phyloP scores from a whole-genome alignment of 108 stramenopile genomes.

The Hondaea fermentalgiana region DNA sequence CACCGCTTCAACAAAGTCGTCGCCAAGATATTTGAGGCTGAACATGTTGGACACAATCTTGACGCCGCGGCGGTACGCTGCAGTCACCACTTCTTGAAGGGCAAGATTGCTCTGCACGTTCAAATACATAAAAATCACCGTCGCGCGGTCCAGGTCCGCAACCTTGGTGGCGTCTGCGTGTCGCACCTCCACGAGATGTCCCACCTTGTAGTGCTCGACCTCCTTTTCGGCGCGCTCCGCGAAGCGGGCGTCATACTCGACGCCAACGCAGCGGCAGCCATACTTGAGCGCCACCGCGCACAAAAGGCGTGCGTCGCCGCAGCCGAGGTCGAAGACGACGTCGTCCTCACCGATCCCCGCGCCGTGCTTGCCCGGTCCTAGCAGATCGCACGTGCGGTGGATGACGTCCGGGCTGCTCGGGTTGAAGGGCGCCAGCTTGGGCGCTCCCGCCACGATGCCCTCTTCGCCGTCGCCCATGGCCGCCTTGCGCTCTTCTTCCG shows the following conservation, averaged over 20 bases:
- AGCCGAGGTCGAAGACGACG: neutral
- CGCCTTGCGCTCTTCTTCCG: neutral
- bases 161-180: neutral
- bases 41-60: constrained; percentile 3
- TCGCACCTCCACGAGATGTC: neutral
- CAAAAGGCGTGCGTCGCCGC: neutral
- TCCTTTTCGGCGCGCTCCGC: neutral
- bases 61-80: neutral
- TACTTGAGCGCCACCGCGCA: neutral
- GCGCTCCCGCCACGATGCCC: neutral
- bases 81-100: neutral
- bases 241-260: neutral
- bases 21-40: neutral
- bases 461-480: neutral
- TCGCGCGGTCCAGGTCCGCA: neutral
- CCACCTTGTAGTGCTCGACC: neutral
- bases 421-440: neutral
- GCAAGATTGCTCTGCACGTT: neutral
- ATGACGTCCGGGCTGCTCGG: neutral
- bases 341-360: neutral
- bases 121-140: constrained; percentile 5
- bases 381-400: neutral
- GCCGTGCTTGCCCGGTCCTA: neutral
- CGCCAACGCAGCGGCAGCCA: neutral
- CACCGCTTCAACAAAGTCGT: neutral